Percentiles rank a stretch among this genome's conserved stretches.
These are phyloP conservation scores for Dactylis glomerata DNA, from an alignment of 176 grass and related monocot species.

Conservation along the genomic window DNA sequence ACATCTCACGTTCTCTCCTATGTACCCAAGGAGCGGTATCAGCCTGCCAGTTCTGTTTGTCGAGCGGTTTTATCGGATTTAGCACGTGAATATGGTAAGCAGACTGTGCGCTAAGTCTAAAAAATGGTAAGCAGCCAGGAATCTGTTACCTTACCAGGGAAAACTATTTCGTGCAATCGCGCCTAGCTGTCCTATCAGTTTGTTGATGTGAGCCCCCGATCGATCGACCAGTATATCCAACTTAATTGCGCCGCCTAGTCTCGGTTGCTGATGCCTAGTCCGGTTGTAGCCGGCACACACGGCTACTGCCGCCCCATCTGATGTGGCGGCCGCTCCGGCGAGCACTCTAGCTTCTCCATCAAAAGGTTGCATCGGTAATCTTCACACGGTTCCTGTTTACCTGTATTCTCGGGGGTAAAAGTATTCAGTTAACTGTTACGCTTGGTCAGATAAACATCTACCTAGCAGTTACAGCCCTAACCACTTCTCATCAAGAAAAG, in stretches of 20 bases:
- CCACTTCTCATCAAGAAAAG: background rate
- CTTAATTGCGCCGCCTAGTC: background rate
- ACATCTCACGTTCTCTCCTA: conserved; percentile 32
- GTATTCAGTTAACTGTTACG: background rate
- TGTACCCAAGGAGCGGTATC: background rate
- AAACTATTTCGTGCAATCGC: background rate
- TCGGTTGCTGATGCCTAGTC: background rate
- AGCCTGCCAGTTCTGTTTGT: background rate
- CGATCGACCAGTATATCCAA: background rate
- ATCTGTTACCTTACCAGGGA: background rate
- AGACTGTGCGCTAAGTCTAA: background rate
- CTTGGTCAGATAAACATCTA: background rate
- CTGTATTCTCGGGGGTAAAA: background rate
- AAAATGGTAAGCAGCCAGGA: background rate
- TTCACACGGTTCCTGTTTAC: background rate
- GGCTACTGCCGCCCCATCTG: background rate
- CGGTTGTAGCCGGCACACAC: background rate
- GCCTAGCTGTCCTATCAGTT: background rate
- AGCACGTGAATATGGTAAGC: background rate
- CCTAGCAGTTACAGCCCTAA: background rate
- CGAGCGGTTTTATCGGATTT: background rate
- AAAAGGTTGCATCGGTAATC: background rate
- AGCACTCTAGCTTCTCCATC: background rate
- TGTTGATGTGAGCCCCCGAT: background rate
- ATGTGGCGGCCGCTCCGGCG: too few species aligned